Evolutionary conservation across 805 yeast species (phyloP).

Genomic region (Teunomyces stri): DNA sequence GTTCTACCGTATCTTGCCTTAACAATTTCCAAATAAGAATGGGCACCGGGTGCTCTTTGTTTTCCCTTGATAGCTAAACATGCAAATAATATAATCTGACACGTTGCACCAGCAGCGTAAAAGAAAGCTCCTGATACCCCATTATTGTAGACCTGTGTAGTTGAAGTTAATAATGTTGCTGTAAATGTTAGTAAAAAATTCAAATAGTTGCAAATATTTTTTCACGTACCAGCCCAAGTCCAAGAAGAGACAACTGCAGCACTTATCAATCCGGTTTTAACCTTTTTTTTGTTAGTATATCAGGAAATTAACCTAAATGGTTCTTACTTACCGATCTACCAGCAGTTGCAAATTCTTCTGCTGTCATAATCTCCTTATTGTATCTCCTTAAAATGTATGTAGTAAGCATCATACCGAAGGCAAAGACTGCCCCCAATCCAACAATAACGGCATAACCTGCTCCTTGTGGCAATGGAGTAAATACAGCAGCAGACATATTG

Average conservation of each 20-base stretch:
- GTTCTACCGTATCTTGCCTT: conserved; percentile 75
- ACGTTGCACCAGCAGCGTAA: conserved; percentile 90
- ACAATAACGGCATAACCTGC: conserved; percentile 87
- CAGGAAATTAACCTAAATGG: background rate
- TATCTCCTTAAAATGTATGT: conserved; percentile 72
- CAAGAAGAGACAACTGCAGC: conserved; percentile 92
- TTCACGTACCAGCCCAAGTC: conserved; percentile 58
- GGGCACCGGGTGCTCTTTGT: conserved; percentile 87
- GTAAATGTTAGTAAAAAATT: conserved; percentile 23
- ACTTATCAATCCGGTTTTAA: conserved; percentile 78
- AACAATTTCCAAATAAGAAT: conserved; percentile 84
- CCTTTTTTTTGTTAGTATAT: conserved; percentile 24
- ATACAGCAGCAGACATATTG: conserved; percentile 16
- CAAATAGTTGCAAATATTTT: background rate
- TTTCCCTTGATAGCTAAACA: conserved; percentile 86
- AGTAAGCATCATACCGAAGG: conserved; percentile 73
- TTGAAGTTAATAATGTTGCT: conserved; percentile 63
- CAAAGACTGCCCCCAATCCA: conserved; percentile 81
- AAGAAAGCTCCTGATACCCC: conserved; percentile 82
- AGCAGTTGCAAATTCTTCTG: conserved; percentile 93
- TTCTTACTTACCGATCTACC: conserved; percentile 54
- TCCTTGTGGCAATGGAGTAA: conserved; percentile 57
- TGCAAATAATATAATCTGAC: conserved; percentile 83
- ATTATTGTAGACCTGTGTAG: conserved; percentile 70
- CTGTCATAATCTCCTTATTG: conserved; percentile 81